Evolutionary conservation across 352 stramenopile species (phyloP).

Genomic region (Pythium aristosporum): DNA sequence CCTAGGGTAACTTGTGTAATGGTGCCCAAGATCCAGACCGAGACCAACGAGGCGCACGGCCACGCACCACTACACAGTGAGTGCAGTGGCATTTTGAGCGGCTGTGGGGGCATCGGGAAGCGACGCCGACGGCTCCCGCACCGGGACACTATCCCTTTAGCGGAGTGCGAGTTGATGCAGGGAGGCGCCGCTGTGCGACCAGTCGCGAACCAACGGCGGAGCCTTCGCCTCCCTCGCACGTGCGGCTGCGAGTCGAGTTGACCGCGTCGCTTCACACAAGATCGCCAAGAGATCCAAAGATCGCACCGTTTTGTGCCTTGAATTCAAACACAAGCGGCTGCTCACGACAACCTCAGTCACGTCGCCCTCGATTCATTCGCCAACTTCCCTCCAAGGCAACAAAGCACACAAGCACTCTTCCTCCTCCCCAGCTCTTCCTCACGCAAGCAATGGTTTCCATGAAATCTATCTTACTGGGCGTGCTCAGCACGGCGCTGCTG

Average conservation of each 20-base stretch:
- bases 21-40: too few relatives aligned
- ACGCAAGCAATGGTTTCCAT: slow-evolving; percentile 14
- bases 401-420: not conserved
- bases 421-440: too few relatives aligned
- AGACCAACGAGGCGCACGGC: not conserved
- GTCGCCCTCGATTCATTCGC: slow-evolving; percentile 7
- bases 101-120: not conserved
- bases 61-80: not conserved
- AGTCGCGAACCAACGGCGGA: not conserved
- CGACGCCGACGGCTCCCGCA: not conserved
- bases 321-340: too few relatives aligned
- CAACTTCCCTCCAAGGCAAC: slow-evolving; percentile 1
- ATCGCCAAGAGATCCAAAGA: not conserved
- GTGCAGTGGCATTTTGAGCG: not conserved
- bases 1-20: too few relatives aligned
- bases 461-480: slow-evolving; percentile 12
- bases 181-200: not conserved
- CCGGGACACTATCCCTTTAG: too few relatives aligned
- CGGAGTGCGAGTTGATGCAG: not conserved
- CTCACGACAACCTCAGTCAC: not conserved
- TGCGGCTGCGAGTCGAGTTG: not conserved
- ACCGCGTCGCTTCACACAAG: not conserved
- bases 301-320: too few relatives aligned
- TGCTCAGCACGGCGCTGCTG: slow-evolving; percentile 5
- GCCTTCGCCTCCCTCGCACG: too few relatives aligned